phyloP scores from a whole-genome alignment of 805 yeast species.

The Myxozyma udenii region DNA sequence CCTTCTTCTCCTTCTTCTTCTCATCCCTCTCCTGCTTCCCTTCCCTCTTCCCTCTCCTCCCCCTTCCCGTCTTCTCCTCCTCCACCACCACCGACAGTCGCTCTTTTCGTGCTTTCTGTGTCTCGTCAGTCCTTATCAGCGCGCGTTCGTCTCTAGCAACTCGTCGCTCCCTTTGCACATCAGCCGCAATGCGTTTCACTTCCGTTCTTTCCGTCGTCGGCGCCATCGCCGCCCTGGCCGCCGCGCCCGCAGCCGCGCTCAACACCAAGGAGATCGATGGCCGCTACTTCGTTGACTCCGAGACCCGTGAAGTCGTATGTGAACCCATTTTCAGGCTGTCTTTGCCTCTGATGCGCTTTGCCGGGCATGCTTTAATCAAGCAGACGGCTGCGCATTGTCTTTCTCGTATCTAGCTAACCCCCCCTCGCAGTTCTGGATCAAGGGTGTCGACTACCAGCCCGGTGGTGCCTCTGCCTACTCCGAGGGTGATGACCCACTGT shows the following conservation, averaged over 20 bases:
- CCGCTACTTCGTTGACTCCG: slow-evolving; percentile 69
- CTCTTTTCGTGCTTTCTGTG: not conserved
- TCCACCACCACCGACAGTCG: not conserved
- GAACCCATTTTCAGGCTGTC: not conserved
- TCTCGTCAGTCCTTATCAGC: not conserved
- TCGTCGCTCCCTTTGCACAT: not conserved
- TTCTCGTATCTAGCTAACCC: not conserved
- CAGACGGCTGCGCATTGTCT: not conserved
- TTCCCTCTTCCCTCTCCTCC: slow-evolving; percentile 1
- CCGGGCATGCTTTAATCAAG: not conserved
- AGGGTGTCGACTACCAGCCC: slow-evolving; percentile 93
- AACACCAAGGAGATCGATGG: slow-evolving; percentile 71
- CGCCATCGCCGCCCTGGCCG: slow-evolving; percentile 6
- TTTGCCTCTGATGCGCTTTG: not conserved
- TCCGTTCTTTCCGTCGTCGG: slow-evolving; percentile 9
- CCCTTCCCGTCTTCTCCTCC: not conserved
- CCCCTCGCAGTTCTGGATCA: slow-evolving; percentile 58
- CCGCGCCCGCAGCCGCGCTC: slow-evolving; percentile 33
- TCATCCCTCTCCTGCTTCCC: not conserved
- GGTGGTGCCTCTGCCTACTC: slow-evolving; percentile 76
- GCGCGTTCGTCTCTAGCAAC: not conserved
- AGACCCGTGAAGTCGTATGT: slow-evolving; percentile 67
- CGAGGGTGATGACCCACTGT: slow-evolving; percentile 61
- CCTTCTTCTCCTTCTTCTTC: not conserved
- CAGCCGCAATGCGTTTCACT: slow-evolving; percentile 10